phyloP scores from a whole-genome alignment of 2,329 filamentous ascomycete genomes.

The Fusarium compactum region DNA sequence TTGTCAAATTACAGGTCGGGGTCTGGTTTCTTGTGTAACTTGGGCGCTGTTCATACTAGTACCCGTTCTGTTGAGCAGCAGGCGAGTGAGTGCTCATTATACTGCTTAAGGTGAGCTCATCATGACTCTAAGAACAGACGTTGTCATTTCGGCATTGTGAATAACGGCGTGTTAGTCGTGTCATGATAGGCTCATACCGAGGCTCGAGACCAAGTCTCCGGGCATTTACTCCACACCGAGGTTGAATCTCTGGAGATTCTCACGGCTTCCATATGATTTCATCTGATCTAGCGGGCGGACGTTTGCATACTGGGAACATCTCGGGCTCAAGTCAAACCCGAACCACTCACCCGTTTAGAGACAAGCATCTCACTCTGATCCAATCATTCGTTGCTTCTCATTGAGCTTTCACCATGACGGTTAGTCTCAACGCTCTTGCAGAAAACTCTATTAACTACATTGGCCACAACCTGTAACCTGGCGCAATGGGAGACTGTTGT shows the following conservation, averaged over 20 bases:
- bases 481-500: not conserved
- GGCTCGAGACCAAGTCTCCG: not conserved
- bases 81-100: not conserved
- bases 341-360: not conserved
- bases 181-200: slow-evolving; percentile 1
- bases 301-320: not conserved
- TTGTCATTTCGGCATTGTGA: not conserved
- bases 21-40: not conserved
- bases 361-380: not conserved
- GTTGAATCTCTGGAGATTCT: not conserved
- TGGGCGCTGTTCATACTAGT: not conserved
- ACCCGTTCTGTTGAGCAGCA: not conserved
- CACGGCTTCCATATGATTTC: not conserved
- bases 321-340: not conserved
- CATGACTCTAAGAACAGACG: not conserved
- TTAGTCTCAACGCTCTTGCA: not conserved
- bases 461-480: not conserved
- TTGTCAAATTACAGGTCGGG: not conserved
- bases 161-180: not conserved
- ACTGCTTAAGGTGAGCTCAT: not conserved
- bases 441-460: not conserved
- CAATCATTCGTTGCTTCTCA: not conserved
- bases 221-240: not conserved
- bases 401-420: not conserved
- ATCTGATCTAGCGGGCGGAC: not conserved